Evolutionary conservation across 2,329 filamentous ascomycete genomes (phyloP), one percentile per base, ranked within the genome.

Genomic region (Ceratocystis papillata): DNA sequence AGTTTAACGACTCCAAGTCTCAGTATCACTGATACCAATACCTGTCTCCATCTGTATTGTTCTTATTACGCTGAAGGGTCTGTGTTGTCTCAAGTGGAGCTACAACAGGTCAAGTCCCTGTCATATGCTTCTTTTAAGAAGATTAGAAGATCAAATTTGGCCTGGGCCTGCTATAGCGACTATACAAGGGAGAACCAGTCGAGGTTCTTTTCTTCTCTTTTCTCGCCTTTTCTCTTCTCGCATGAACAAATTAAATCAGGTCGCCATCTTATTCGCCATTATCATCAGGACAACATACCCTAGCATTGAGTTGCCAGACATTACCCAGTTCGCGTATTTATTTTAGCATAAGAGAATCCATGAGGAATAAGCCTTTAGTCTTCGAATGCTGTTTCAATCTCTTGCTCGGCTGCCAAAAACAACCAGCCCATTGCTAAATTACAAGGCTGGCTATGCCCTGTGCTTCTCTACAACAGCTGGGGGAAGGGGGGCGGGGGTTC

Each of bases 71-170:
- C 28, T 59, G 55, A 25, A 59, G 10, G 55, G 55, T 59, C 55
- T 59, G 55, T 59, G 55, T 59, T 59, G 55, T 59, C 55, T 59
- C 37, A 28, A 59, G 55, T 59, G 55, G 55, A 59, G 55, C 55
- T 20, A 30, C 30, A n/a, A 33, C 55, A 59, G 20, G 25, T 5
- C 55, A 30, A 17, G 55, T 59, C 55, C 55, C 55, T 59, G 55
- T 59, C 55, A 59, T 59, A 59, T 30, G 17, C 25, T 59, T 30
- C 30, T 59, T 59, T 37, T 33, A 59, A 59, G 28, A 59, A 59
- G 55, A 59, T 59, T 30, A 37, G 20, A 59, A 59, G 28, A 59
- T 59, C 30, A 59, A 37, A n/a, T 15, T 15, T 53, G 28, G 48
- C 22, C 48, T 53, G 48, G 12, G 37, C 10, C 37, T 41, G 10